phyloP scores from a whole-genome alignment of 2,329 filamentous ascomycete genomes.

The Diaporthe ilicicola region DNA sequence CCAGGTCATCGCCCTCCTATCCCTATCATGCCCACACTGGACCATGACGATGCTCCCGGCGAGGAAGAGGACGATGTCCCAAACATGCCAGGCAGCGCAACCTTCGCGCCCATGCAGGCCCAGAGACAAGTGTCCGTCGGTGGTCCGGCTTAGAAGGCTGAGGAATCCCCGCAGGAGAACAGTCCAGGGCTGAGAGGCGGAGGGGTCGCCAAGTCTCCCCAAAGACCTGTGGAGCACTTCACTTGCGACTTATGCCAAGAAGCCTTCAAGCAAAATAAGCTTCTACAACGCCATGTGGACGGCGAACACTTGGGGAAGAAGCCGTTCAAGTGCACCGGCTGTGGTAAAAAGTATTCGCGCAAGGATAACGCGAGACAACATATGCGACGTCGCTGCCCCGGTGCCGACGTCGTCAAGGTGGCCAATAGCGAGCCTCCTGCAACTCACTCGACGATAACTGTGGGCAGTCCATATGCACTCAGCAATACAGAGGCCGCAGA shows the following conservation, averaged over 20 bases:
- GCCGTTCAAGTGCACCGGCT: constrained; percentile 10
- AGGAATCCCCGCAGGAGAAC: background rate
- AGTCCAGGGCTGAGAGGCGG: background rate
- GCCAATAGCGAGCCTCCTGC: background rate
- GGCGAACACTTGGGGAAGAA: background rate
- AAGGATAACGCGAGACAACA: background rate
- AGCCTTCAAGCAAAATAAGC: background rate
- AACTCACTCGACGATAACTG: background rate
- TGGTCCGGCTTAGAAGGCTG: constrained; percentile 25
- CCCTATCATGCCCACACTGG: constrained; percentile 43
- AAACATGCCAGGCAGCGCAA: constrained; percentile 29
- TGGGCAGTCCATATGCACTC: background rate
- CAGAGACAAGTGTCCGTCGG: constrained; percentile 31
- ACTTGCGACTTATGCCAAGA: background rate
- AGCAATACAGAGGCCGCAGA: background rate
- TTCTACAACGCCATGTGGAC: background rate
- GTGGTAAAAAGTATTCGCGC: background rate
- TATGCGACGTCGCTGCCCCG: background rate
- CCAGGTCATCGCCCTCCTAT: constrained; percentile 42
- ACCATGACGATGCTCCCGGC: constrained; percentile 65
- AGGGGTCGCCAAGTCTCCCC: background rate
- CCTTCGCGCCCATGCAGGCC: constrained; percentile 30
- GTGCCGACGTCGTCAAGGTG: background rate
- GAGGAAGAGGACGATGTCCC: constrained; percentile 57
- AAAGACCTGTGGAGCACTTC: background rate